Base-by-base conservation (phyloP, 148 eudicot genomes). In the Agrostemma githago region DNA sequence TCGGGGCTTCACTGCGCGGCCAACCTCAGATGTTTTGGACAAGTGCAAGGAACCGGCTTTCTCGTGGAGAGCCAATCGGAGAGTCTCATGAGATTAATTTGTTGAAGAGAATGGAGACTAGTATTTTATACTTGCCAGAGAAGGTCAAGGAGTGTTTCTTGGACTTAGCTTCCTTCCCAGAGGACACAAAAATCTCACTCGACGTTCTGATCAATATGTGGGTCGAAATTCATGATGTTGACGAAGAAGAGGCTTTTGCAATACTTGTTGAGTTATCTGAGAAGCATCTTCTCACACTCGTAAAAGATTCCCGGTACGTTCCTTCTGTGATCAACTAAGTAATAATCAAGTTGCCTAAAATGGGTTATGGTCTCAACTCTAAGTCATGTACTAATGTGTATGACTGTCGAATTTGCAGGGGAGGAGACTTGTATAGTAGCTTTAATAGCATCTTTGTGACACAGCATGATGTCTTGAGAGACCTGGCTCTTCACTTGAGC, bases 401-500 rank as follows among this genome's bases (percentile, higher is more conserved):
- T 48, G 54, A 51, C 14, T 74, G 66, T 71, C 42, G 4, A 42
- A 79, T 66, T 84, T 73, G 77, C 86, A 92, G 97, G 65, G 84
- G 86, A 34, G 97, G 95, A 61, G 95, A 92, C 64, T 73, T 86
- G 66, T 88, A 88, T 69, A 82, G 89, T 81, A 89, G 92, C 68
- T 86, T 85, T 82, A 88, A 79, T 48, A 91, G 88, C 67, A 88
- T 90, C 53, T 89, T 86, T 26, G 95, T 92, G 12, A 84, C 85
- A 75, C 97, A 92, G 74, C 97, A 92, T 72, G 97, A 92, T 82
- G 91, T 92, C 17, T 46, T 92, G 80, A 81, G 97, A 80, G 97
- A 92, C 72, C 89, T 92, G 9, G 97, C 97, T 57, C 76, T 92
- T 71, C 86, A 92, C 80, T 71, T 87, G 76, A 88, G 88, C 82